These are phyloP conservation scores for Pythium sp. DNA, from an alignment of 352 stramenopile genomes.

Conservation along the genomic window DNA sequence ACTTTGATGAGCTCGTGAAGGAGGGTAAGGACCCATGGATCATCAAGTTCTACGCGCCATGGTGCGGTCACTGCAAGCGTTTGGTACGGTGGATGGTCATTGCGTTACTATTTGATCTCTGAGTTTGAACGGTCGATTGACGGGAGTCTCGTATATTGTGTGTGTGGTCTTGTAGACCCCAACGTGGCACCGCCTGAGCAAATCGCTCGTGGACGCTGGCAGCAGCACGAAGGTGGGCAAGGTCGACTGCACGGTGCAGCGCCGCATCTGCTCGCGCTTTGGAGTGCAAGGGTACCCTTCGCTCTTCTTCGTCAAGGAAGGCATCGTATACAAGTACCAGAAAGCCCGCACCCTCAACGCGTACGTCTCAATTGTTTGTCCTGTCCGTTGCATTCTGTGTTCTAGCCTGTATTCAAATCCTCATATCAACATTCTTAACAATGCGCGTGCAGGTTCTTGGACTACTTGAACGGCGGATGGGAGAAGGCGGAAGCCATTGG, in stretches of 20 bases:
- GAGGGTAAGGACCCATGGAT: conserved; percentile 61
- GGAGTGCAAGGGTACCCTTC: conserved; percentile 76
- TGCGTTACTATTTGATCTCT: not conserved
- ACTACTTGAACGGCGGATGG: conserved; percentile 61
- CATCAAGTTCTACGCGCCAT: conserved; percentile 83
- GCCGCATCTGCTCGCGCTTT: conserved; percentile 81
- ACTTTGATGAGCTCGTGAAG: conserved; percentile 63
- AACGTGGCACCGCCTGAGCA: conserved; percentile 78
- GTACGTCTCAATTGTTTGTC: conserved; percentile 2
- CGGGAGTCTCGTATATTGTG: not conserved
- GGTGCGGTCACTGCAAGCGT: conserved; percentile 82
- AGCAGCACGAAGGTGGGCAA: conserved; percentile 62
- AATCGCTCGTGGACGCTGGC: conserved; percentile 54
- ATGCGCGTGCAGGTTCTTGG: conserved; percentile 27
- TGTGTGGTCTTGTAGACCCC: conserved; percentile 21
- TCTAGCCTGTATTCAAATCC: not conserved
- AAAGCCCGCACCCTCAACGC: conserved; percentile 61
- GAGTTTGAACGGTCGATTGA: not conserved
- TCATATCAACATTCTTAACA: not conserved
- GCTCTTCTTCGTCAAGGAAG: conserved; percentile 74
- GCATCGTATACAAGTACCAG: conserved; percentile 79
- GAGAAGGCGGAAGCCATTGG: conserved; percentile 48
- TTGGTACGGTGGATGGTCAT: conserved; percentile 33
- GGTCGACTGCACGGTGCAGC: conserved; percentile 71
- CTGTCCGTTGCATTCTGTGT: not conserved